Evolutionary conservation across 495 filamentous ascomycete species (phyloP).

Genomic region (Hypoxylon perforatum): DNA sequence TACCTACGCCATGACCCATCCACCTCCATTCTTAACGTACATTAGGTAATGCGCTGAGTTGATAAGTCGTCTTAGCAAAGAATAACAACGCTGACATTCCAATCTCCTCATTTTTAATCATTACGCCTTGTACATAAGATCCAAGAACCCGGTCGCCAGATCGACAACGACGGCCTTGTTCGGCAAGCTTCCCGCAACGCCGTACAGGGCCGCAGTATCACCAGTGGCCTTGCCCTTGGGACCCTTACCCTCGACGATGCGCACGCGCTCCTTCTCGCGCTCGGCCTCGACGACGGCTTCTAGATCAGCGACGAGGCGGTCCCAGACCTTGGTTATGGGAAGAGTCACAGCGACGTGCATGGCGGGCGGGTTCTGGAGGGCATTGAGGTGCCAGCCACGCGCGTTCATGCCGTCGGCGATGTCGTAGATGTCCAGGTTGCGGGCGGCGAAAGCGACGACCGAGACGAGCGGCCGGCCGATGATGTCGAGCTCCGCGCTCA

Average conservation of each 20-base stretch:
- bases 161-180: conserved; percentile 95
- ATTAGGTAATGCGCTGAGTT: no score
- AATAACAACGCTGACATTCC: neutral
- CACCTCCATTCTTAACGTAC: no score
- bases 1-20: no score
- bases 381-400: conserved; percentile 95
- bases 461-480: conserved; percentile 88
- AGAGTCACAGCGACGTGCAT: conserved; percentile 96
- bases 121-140: conserved; percentile 95
- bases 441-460: conserved; percentile 87
- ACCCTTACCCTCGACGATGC: conserved; percentile 77
- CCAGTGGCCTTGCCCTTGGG: conserved; percentile 71
- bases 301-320: conserved; percentile 81
- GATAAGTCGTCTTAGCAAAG: neutral
- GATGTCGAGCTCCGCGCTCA: conserved; percentile 78
- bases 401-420: conserved; percentile 84
- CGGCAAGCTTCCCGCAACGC: conserved; percentile 92
- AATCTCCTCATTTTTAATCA: neutral
- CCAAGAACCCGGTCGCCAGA: conserved; percentile 89
- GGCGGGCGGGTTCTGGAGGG: conserved; percentile 89
- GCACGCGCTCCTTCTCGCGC: conserved; percentile 71
- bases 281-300: conserved; percentile 81
- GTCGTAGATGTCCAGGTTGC: conserved; percentile 84
- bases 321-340: conserved; percentile 82
- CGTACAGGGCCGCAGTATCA: conserved; percentile 90